Percentiles rank a stretch among this genome's conserved stretches.
Evolutionary conservation across 805 yeast genomes (phyloP).

Genomic region (Hanseniaspora valbyensis): DNA sequence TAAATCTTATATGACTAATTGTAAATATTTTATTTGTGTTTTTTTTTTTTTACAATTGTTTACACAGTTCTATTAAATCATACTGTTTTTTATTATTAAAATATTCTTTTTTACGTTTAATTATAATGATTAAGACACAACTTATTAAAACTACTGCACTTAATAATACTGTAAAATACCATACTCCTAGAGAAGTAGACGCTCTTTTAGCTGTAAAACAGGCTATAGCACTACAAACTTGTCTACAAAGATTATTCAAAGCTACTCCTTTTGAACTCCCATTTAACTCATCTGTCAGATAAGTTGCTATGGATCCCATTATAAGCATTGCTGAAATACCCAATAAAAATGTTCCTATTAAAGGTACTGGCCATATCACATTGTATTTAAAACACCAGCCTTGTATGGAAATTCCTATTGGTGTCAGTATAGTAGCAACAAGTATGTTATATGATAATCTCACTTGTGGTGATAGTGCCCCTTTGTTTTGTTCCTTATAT

Average conservation of each 20-base stretch:
- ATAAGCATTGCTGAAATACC: constrained; percentile 78
- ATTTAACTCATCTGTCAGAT: constrained; percentile 70
- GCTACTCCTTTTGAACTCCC: constrained; percentile 80
- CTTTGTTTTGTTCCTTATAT: constrained; percentile 44
- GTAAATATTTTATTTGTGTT: too few species aligned
- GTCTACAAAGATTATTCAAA: constrained; percentile 61
- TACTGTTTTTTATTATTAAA: too few species aligned
- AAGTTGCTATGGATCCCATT: constrained; percentile 68
- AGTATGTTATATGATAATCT: constrained; percentile 66
- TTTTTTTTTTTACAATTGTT: too few species aligned
- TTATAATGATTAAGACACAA: too few species aligned
- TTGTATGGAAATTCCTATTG: constrained; percentile 54
- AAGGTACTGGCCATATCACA: constrained; percentile 65
- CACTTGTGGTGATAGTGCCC: constrained; percentile 62
- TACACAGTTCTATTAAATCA: too few species aligned
- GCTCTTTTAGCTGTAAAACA: constrained; percentile 35
- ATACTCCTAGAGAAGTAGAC: too few species aligned
- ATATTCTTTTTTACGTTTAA: too few species aligned
- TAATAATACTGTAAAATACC: too few species aligned
- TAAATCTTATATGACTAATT: too few species aligned
- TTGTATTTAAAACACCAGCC: constrained; percentile 74
- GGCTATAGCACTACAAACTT: constrained; percentile 61
- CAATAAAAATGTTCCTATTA: constrained; percentile 68
- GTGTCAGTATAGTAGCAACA: constrained; percentile 49
- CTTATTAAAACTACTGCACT: too few species aligned